Evolutionary conservation across 1,139 yeast genomes (phyloP).

Genomic region (Magnusiomyces suaveolens): DNA sequence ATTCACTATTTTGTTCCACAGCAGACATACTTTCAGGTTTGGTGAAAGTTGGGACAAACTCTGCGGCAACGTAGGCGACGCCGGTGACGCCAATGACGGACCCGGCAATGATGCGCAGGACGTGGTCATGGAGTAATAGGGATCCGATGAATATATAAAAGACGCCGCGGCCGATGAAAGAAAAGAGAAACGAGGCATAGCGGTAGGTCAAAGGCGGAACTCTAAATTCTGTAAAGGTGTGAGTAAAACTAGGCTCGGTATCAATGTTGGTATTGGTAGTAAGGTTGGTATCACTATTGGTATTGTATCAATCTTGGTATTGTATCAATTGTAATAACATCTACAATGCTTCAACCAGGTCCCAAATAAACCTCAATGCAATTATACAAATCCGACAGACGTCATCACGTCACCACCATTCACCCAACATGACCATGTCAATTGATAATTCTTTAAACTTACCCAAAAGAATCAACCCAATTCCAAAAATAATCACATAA

Average conservation of each 20-base stretch:
- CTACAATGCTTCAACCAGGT: no score
- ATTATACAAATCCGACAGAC: no score
- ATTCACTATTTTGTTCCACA: not conserved
- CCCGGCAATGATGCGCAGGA: slow-evolving; percentile 47
- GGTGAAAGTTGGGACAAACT: slow-evolving; percentile 59
- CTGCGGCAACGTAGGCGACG: slow-evolving; percentile 47
- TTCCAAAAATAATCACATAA: slow-evolving; percentile 48
- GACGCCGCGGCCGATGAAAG: slow-evolving; percentile 75
- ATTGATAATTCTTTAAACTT: slow-evolving; percentile 22
- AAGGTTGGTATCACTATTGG: not conserved
- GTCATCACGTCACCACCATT: no score
- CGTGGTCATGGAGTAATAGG: slow-evolving; percentile 50
- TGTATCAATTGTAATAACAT: not conserved
- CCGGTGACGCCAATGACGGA: slow-evolving; percentile 51
- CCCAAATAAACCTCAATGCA: no score
- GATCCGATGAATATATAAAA: slow-evolving; percentile 61
- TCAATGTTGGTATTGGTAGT: not conserved
- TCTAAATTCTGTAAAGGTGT: slow-evolving; percentile 35
- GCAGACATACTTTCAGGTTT: slow-evolving; percentile 60
- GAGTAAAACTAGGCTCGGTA: not conserved
- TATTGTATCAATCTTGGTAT: no score
- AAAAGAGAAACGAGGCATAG: slow-evolving; percentile 71
- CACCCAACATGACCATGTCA: no score
- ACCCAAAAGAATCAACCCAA: slow-evolving; percentile 46
- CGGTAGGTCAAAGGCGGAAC: slow-evolving; percentile 48